These are phyloP conservation scores for Nakazawaea wyomingensis DNA, from an alignment of 805 yeast genomes.

Conservation along the genomic window DNA sequence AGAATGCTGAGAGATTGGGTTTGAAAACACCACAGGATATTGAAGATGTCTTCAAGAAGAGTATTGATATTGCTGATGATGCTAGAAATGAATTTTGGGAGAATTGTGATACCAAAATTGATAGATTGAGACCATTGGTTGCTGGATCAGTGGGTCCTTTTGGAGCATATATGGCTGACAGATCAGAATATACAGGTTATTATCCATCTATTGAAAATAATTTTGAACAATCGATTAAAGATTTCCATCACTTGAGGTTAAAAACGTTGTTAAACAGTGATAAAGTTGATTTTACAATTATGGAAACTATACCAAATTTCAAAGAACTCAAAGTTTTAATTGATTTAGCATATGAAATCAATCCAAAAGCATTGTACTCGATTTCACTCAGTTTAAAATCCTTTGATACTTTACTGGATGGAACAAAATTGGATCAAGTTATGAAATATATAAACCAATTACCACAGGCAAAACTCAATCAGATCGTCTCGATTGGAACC, in stretches of 20 bases:
- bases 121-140: slow-evolving; percentile 21
- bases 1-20: slow-evolving; percentile 16
- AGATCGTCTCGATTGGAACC: slow-evolving; percentile 52
- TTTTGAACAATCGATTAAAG: slow-evolving; percentile 23
- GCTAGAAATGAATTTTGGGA: slow-evolving; percentile 17
- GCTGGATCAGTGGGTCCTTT: slow-evolving; percentile 75
- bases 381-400: slow-evolving; percentile 36
- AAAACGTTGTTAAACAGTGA: slow-evolving; percentile 31
- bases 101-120: background rate
- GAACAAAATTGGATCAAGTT: slow-evolving; percentile 35
- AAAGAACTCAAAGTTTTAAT: slow-evolving; percentile 50
- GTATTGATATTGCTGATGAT: slow-evolving; percentile 22
- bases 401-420: slow-evolving; percentile 40
- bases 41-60: slow-evolving; percentile 16
- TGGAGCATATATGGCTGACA: slow-evolving; percentile 64
- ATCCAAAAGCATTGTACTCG: slow-evolving; percentile 16
- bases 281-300: slow-evolving; percentile 50
- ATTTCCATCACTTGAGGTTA: slow-evolving; percentile 48
- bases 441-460: slow-evolving; percentile 19
- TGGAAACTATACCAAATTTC: slow-evolving; percentile 70
- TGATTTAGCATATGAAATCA: slow-evolving; percentile 30
- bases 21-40: slow-evolving; percentile 14
- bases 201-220: slow-evolving; percentile 36
- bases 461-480: slow-evolving; percentile 18
- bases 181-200: slow-evolving; percentile 71